Percentiles rank a stretch among this genome's conserved stretches.
Conservation (phyloP, 176 grass and related monocot species). For the Paspalum vaginatum region DNA sequence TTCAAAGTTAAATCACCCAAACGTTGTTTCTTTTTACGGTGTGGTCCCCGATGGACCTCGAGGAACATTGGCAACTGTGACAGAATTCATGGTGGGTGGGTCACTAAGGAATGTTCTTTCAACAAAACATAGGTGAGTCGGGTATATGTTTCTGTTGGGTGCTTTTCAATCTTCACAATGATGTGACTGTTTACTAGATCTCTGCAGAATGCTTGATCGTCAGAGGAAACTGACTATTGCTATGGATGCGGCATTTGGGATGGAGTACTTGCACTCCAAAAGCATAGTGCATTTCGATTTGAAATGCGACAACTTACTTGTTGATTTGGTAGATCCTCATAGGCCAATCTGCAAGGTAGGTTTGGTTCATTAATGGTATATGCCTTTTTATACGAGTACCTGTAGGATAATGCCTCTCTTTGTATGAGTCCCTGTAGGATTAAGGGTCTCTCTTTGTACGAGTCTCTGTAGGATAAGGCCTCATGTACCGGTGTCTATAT, state of each 20-base stretch:
- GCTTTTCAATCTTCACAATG: constrained; percentile 30
- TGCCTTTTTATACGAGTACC: too few relatives aligned
- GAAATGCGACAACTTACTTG: constrained; percentile 95
- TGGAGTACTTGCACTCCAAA: constrained; percentile 99
- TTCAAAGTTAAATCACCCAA: constrained; percentile 95
- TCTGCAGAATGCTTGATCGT: constrained; percentile 73
- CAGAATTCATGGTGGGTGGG: constrained; percentile 98
- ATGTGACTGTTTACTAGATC: constrained; percentile 48
- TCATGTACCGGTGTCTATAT: too few relatives aligned
- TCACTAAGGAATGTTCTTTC: constrained; percentile 88
- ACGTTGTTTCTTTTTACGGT: constrained; percentile 94
- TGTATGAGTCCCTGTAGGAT: too few relatives aligned
- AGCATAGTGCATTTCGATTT: constrained; percentile 99
- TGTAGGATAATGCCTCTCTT: too few relatives aligned
- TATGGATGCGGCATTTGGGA: constrained; percentile 98
- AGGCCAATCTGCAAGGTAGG: constrained; percentile 99
- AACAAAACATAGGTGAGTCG: constrained; percentile 82
- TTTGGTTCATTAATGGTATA: constrained; percentile 34
- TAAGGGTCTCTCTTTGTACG: too few relatives aligned
- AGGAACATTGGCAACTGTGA: constrained; percentile 90
- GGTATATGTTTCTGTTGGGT: constrained; percentile 17
- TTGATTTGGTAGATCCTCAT: constrained; percentile 91
- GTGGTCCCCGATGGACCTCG: constrained; percentile 94
- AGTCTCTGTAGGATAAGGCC: too few relatives aligned
- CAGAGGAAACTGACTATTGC: constrained; percentile 91